phyloP scores from a whole-genome alignment of 139 green algal species.

The Pseudopediastrum boryanum region DNA sequence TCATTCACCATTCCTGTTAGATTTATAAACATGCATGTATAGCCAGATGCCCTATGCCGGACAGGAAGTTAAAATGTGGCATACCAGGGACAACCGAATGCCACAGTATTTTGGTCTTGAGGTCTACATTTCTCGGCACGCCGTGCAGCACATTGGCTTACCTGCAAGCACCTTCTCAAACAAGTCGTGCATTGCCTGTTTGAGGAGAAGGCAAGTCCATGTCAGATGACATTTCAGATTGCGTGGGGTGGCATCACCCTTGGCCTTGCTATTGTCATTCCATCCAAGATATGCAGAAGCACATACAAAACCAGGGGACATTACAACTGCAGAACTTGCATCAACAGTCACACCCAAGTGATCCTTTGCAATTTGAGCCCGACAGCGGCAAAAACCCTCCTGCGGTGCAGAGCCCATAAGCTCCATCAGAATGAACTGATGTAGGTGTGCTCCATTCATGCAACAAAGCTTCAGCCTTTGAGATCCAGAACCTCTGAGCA shows the following conservation, averaged over 20 bases:
- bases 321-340: background rate
- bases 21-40: background rate
- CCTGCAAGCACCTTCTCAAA: conserved; percentile 33
- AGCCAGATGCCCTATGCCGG: background rate
- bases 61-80: background rate
- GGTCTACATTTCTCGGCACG: background rate
- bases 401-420: too few relatives aligned
- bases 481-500: background rate
- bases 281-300: background rate
- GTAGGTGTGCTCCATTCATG: too few relatives aligned
- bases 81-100: background rate
- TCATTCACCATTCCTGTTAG: background rate
- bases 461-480: too few relatives aligned
- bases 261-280: too few relatives aligned
- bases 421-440: too few relatives aligned
- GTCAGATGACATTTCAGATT: background rate
- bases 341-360: background rate
- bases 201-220: background rate
- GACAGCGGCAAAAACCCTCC: too few relatives aligned
- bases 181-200: background rate
- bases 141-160: background rate
- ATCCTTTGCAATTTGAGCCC: too few relatives aligned
- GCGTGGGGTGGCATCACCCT: background rate
- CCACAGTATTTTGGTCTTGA: background rate
- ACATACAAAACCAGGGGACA: background rate